Evolutionary conservation across 805 yeast species (phyloP), one percentile per base, ranked within the genome.

Genomic region (Lipomyces oligophaga): DNA sequence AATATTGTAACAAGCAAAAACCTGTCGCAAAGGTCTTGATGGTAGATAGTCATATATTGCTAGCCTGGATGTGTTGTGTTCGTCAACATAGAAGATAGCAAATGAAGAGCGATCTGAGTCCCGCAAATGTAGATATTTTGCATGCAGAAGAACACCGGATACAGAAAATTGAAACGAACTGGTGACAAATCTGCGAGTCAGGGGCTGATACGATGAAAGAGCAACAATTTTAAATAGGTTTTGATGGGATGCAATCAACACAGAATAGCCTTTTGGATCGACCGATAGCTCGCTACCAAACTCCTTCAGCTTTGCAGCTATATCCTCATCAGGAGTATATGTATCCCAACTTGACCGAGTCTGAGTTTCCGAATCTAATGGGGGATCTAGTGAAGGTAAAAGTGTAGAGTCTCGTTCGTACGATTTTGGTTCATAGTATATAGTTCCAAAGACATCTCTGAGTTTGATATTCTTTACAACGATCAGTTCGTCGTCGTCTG

Each of bases 101-200:
- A 31, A 30, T 21, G 24, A 8, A 15, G 46, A 11, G 8, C 27
- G 22, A 1, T 36, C 41, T 6, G 34, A 24, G 8, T 13, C 7
- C 4, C 20, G 19, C 7, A 36, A 26, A 19, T 34, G 30, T 27
- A 51, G 26, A 26, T 47, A 51, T 19, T 37, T 24, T 10, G 54
- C 32, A 28, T 47, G 47, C 19, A 51, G 33, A 10, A 51, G 43
- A 34, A 51, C 46, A 1, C 55, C 55, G 18, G 40, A 43, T 26
- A 51, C 55, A 5, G 30, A 34, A 15, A 51, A 20, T 34, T 49
- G 52, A 34, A 13, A 25, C 7, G 49, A 21, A 5, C 42, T 15
- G 18, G 16, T 33, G 11, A 47, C 46, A 27, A 19, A 39, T 20
- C 52, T 19, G 18, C 30, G 30, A n/a, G 30, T 26, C 30, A 26